phyloP scores from a whole-genome alignment of 1,284 basidiomycete genomes.

The Xerocomus nothofagi region DNA sequence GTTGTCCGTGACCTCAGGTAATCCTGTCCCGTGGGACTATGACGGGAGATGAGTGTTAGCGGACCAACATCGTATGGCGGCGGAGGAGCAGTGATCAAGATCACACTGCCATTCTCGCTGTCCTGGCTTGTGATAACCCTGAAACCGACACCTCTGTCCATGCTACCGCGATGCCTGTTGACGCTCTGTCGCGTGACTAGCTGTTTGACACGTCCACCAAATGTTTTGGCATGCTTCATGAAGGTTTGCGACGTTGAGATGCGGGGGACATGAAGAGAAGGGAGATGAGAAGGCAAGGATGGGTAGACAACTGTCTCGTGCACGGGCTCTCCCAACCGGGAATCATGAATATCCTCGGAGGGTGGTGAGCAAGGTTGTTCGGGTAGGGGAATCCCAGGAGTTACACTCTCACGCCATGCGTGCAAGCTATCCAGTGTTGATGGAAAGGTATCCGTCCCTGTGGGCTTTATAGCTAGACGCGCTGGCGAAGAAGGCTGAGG shows the following conservation, averaged over 20 bases:
- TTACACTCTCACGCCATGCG: conserved; percentile 32
- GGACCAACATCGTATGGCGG: conserved; percentile 24
- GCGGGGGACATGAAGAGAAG: not conserved
- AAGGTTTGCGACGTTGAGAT: conserved; percentile 19
- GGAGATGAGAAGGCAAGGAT: conserved; percentile 3
- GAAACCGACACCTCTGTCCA: conserved; percentile 24
- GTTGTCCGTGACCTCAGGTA: conserved; percentile 18
- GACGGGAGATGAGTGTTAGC: conserved; percentile 4
- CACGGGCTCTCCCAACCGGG: conserved; percentile 8
- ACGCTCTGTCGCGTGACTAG: conserved; percentile 19
- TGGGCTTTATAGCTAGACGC: conserved; percentile 27
- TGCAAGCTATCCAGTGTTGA: conserved; percentile 30
- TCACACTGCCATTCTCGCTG: conserved; percentile 34
- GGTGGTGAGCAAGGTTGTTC: conserved; percentile 16
- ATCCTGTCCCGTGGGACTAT: conserved; percentile 4
- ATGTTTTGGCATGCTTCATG: conserved; percentile 29
- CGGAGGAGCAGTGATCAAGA: conserved; percentile 33
- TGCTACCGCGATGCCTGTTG: conserved; percentile 14
- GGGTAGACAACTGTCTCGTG: conserved; percentile 8
- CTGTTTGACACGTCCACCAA: conserved; percentile 31
- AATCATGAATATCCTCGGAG: conserved; percentile 12
- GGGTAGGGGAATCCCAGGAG: conserved; percentile 18
- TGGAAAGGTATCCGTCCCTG: conserved; percentile 33
- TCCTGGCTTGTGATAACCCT: conserved; percentile 26
- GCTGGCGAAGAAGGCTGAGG: conserved; percentile 8